Evolutionary conservation across 208 protist species (phyloP).

Genomic region (Sergeia podlipaevii): DNA sequence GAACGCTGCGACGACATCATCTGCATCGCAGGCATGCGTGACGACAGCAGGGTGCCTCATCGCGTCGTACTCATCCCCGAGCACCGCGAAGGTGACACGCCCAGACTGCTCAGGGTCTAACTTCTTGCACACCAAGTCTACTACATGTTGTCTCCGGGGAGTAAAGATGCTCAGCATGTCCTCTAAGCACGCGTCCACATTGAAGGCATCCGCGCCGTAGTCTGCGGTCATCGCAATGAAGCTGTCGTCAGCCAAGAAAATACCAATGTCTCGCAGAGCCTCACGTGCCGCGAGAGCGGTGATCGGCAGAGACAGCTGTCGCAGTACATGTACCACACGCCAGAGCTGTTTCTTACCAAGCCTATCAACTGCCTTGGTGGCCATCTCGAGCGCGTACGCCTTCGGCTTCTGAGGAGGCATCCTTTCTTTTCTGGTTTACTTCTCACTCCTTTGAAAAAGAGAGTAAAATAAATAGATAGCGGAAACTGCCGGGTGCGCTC

Average conservation of each 20-base stretch:
- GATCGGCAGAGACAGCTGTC: constrained; percentile 14
- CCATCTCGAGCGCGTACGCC: constrained; percentile 23
- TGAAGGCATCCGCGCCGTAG: constrained; percentile 12
- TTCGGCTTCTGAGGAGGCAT: constrained; percentile 18
- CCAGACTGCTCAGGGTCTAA: constrained; percentile 48
- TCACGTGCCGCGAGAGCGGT: constrained; percentile 43
- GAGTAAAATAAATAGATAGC: too few species aligned
- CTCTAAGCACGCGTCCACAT: constrained; percentile 21
- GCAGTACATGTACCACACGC: constrained; percentile 41
- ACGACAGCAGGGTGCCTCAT: constrained; percentile 70
- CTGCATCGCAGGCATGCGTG: constrained; percentile 23
- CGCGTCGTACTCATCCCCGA: constrained; percentile 64
- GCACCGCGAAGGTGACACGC: constrained; percentile 25
- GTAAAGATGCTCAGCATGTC: constrained; percentile 25
- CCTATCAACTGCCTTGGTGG: constrained; percentile 57
- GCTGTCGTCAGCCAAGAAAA: constrained; percentile 66
- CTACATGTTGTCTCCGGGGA: constrained; percentile 57
- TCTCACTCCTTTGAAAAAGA: too few species aligned
- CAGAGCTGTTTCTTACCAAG: constrained; percentile 67
- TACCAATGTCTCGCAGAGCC: constrained; percentile 45
- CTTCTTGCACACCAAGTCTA: constrained; percentile 57
- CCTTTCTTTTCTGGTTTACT: too few species aligned
- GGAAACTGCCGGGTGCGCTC: too few species aligned
- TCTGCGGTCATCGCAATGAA: constrained; percentile 29
- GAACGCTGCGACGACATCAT: constrained; percentile 48